These are phyloP conservation scores for Tylopilus subfusipes DNA, from an alignment of 768 basidiomycete genomes.

Conservation along the genomic window DNA sequence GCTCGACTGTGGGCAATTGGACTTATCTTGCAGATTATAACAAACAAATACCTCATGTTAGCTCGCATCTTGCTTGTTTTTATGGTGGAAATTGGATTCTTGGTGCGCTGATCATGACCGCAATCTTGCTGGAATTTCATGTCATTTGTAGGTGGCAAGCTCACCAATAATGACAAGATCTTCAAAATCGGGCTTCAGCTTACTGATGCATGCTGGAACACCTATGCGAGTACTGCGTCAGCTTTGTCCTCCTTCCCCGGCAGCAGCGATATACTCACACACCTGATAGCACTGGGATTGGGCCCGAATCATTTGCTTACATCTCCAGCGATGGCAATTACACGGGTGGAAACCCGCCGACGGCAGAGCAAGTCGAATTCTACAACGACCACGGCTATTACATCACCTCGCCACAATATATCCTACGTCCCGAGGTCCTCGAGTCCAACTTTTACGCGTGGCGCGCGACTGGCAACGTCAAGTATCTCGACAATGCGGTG, in stretches of 20 bases:
- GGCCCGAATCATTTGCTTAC: slow-evolving; percentile 67
- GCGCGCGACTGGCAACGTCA: slow-evolving; percentile 64
- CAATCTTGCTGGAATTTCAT: not conserved
- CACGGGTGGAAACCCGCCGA: slow-evolving; percentile 46
- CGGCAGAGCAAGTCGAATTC: slow-evolving; percentile 44
- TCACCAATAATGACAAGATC: slow-evolving; percentile 70
- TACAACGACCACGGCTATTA: slow-evolving; percentile 64
- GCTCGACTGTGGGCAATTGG: slow-evolving; percentile 60
- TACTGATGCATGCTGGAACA: slow-evolving; percentile 77
- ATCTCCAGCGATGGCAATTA: slow-evolving; percentile 59
- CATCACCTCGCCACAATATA: slow-evolving; percentile 48
- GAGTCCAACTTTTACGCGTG: slow-evolving; percentile 81
- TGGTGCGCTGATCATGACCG: slow-evolving; percentile 33
- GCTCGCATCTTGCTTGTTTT: slow-evolving; percentile 76
- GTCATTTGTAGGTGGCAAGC: slow-evolving; percentile 48
- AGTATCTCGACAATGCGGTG: slow-evolving; percentile 64
- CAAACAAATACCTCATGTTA: slow-evolving; percentile 49
- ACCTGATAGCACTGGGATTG: slow-evolving; percentile 62
- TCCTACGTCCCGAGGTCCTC: slow-evolving; percentile 72
- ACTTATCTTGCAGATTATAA: slow-evolving; percentile 67
- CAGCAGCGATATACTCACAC: not conserved
- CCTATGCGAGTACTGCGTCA: slow-evolving; percentile 68
- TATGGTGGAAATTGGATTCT: slow-evolving; percentile 74
- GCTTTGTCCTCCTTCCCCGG: slow-evolving; percentile 8
- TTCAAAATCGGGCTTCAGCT: slow-evolving; percentile 57